Conservation (phyloP, 2,329 filamentous ascomycete species). For the Alternaria sp. region DNA sequence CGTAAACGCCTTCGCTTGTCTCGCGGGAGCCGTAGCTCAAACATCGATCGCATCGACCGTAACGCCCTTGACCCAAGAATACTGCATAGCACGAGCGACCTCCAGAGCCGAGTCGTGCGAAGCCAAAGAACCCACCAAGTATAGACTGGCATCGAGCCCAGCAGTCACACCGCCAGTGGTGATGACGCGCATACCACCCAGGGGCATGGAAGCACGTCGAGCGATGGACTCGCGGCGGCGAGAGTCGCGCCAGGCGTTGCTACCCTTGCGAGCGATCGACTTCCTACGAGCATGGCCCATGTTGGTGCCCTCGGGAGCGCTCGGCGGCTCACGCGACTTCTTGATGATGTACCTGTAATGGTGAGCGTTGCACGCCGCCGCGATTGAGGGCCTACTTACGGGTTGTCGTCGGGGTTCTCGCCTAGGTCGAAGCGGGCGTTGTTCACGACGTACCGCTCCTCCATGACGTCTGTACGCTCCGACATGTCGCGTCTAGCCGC, state of each 20-base stretch:
- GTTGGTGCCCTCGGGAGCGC: conserved; percentile 62
- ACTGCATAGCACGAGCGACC: conserved; percentile 77
- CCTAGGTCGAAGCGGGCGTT: conserved; percentile 84
- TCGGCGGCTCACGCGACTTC: conserved; percentile 55
- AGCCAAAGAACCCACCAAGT: conserved; percentile 83
- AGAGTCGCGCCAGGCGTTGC: conserved; percentile 78
- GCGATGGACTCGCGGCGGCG: conserved; percentile 82
- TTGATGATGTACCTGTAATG: conserved; percentile 80
- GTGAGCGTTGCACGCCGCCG: conserved; percentile 48
- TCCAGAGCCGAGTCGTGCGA: conserved; percentile 77
- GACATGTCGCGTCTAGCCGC: conserved; percentile 71
- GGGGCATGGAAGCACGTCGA: conserved; percentile 76
- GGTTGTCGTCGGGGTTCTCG: conserved; percentile 78
- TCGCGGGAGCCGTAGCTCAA: conserved; percentile 52
- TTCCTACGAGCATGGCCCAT: conserved; percentile 48
- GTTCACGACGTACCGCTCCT: conserved; percentile 88
- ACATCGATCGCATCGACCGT: conserved; percentile 87
- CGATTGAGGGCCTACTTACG: conserved; percentile 20
- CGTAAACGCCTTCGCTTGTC: conserved; percentile 34
- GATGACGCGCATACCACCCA: conserved; percentile 73
- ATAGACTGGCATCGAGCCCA: conserved; percentile 82
- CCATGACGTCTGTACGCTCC: conserved; percentile 82
- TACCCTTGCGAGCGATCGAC: conserved; percentile 72
- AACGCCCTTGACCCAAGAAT: conserved; percentile 84
- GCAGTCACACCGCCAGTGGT: conserved; percentile 80